Evolutionary conservation across 345 rosid genomes (phyloP).

Genomic region (Citrus unshiu): DNA sequence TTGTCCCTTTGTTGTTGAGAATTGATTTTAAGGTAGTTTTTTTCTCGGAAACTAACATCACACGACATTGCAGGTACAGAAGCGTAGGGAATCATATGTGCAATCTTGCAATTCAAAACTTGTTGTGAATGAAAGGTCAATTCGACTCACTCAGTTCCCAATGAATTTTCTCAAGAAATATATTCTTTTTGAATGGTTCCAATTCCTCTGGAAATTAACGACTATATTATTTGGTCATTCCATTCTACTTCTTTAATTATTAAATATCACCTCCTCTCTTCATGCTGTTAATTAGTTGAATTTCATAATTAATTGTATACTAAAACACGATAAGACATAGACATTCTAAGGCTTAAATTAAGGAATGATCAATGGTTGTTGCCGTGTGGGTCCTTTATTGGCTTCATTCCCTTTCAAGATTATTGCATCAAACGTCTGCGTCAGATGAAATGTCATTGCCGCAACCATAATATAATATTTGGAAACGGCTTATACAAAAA

Average conservation of each 20-base stretch:
- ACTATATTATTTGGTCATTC: not conserved
- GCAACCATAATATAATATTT: not conserved
- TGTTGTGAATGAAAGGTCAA: constrained; percentile 7
- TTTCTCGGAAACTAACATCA: constrained; percentile 15
- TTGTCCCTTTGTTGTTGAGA: constrained; percentile 22
- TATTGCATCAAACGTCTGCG: not conserved
- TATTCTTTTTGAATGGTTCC: not conserved
- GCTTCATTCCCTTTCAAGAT: constrained; percentile 1
- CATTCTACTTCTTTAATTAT: not conserved
- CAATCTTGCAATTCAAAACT: not conserved
- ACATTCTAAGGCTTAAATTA: not conserved
- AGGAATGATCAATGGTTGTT: not conserved
- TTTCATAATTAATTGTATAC: not conserved
- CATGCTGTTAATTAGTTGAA: not conserved
- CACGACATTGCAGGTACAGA: not conserved
- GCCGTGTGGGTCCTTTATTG: constrained; percentile 11
- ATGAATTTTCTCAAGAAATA: not conserved
- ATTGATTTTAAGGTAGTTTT: constrained; percentile 1
- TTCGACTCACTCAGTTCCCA: constrained; percentile 12
- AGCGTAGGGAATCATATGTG: not conserved
- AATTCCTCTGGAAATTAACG: not conserved
- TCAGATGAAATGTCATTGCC: constrained; percentile 28
- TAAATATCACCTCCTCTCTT: not conserved
- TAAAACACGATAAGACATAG: constrained; percentile 5
- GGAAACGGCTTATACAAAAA: not conserved